Conservation (phyloP, 2,329 filamentous ascomycete genomes). For the Verticillium alfalfae region DNA sequence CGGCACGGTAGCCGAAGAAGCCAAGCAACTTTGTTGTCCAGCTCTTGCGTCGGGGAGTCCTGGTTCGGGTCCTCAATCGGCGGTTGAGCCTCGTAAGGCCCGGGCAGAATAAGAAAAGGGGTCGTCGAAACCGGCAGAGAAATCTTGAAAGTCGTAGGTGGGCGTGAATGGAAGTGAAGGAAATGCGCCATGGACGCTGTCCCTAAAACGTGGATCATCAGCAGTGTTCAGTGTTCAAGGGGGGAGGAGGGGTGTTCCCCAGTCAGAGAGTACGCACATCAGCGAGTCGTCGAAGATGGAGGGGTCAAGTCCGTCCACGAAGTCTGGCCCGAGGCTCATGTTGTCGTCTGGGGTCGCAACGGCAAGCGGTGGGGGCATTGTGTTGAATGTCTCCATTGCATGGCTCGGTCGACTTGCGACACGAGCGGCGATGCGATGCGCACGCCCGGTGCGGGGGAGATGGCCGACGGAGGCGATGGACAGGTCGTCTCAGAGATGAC, state of each 20-base stretch:
- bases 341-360: conserved; percentile 37
- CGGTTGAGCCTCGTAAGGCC: conserved; percentile 37
- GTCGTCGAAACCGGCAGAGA: conserved; percentile 59
- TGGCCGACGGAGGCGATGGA: background rate
- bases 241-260: background rate
- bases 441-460: background rate
- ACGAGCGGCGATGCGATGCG: background rate
- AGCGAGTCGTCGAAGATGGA: conserved; percentile 51
- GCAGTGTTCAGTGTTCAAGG: background rate
- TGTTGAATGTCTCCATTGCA: conserved; percentile 55
- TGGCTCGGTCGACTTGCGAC: conserved; percentile 14
- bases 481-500: background rate
- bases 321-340: conserved; percentile 38
- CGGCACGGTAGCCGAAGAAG: conserved; percentile 61
- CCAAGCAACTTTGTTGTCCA: conserved; percentile 71
- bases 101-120: conserved; percentile 54
- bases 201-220: conserved; percentile 18
- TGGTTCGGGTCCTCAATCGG: conserved; percentile 37
- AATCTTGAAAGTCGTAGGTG: conserved; percentile 55
- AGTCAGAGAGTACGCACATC: conserved; percentile 36
- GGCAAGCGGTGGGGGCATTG: conserved; percentile 43
- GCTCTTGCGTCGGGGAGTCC: conserved; percentile 47
- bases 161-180: conserved; percentile 48
- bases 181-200: conserved; percentile 35
- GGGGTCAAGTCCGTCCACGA: conserved; percentile 45